A percentile compares a stretch with the other conserved stretches of the same genome.
Conservation (phyloP, 306 rosid genomes). For the Cucurbita maxima region DNA sequence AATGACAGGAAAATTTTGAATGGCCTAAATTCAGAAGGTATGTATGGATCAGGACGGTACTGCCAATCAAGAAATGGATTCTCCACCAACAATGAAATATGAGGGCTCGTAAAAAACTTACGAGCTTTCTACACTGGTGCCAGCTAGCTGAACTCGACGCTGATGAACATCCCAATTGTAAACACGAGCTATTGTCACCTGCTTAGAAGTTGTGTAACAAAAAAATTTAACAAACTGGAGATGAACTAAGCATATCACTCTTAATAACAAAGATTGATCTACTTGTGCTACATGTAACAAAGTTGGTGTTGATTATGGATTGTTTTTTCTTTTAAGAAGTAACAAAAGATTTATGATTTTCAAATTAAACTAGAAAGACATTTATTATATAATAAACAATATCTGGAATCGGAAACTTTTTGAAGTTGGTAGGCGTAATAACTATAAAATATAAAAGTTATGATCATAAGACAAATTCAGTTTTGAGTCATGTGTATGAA, state of each 20-base stretch:
- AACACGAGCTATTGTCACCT: constrained; percentile 90
- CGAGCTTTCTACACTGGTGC: constrained; percentile 23
- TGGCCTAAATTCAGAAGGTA: constrained; percentile 12
- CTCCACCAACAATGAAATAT: constrained; percentile 15
- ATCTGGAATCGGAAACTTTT: not conserved
- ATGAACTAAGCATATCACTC: not conserved
- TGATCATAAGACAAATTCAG: too few relatives aligned
- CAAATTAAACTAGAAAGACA: not conserved
- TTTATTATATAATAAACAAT: not conserved
- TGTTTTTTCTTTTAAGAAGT: not conserved
- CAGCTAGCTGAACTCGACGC: constrained; percentile 41
- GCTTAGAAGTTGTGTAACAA: constrained; percentile 10
- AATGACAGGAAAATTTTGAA: constrained; percentile 9
- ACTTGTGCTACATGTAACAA: not conserved
- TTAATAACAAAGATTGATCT: not conserved
- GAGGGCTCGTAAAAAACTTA: constrained; percentile 13
- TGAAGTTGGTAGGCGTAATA: too few relatives aligned
- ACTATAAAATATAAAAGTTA: not conserved
- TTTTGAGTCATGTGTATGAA: not conserved
- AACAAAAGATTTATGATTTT: not conserved
- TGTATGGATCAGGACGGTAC: constrained; percentile 16
- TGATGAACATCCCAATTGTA: constrained; percentile 95
- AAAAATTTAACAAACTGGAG: not conserved
- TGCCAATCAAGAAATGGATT: constrained; percentile 16
- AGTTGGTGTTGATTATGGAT: not conserved